Evolutionary conservation across 805 yeast genomes (phyloP), one percentile per base, ranked within the genome.

Genomic region (Schwanniomyces occidentalis): DNA sequence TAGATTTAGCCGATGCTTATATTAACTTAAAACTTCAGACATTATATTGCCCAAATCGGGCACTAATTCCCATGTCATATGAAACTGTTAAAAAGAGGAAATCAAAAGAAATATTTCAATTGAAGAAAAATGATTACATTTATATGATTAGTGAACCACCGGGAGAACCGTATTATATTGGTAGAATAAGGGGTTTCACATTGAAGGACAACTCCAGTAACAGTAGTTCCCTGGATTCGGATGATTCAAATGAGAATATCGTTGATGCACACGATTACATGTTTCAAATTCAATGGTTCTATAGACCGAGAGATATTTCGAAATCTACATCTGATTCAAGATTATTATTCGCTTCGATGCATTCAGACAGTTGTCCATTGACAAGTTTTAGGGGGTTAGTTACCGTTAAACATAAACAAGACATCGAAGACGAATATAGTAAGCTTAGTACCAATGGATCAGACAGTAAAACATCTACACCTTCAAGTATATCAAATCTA

Each of bases 111-210:
- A 54, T 61, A 3, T 53, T 60, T 35, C 56, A 51, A 29, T 40
- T 76, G n/a, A 41, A 42, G 4, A 76, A 75, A 41, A 78, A 77
- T 34, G 95, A 89, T 38, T 78, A 71, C 40, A 82, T 89, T 7
- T 89, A 85, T 54, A 79, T 90, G 80, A 73, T 90, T 8, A 79
- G 93, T 43, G 96, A 88, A 56, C 96, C 96, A 1, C 88, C 96
- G 0, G 93, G 95, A 2, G 96, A 88, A 49, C 97, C 98, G 0
- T 93, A 85, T 65, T 86, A 88, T 50, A 75, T 93, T 27, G 98
- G 95, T 1, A 69, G 91, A 26, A 72, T 91, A 24, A 75, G 86
- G 69, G 93, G 90, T 10, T 87, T 89, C 46, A 59, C 49, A 29
- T 27, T 29, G 18, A 52, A 45, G 46, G 28, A 34, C 16, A 34